Evolutionary conservation across 2,329 filamentous ascomycete genomes (phyloP), one percentile per base, ranked within the genome.

Genomic region (Phaeophleospora eucalypticola): DNA sequence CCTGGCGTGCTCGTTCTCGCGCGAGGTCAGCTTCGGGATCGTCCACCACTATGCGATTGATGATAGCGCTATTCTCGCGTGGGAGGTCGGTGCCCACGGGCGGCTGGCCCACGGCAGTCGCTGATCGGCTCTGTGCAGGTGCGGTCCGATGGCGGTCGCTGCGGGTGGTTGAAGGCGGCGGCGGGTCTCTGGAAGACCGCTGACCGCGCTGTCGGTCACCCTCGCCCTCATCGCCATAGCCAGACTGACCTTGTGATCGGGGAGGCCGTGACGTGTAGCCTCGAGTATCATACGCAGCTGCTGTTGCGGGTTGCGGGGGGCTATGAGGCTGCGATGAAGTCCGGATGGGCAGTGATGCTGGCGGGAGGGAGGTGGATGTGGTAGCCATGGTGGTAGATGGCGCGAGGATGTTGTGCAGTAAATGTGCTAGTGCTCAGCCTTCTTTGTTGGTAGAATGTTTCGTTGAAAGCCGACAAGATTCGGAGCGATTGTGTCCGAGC

Each of bases 21-120:
- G 82, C 82, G 47, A 86, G 71, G 62, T 90, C 87, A 37, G 84
- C 81, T 54, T 84, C 79, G 4, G 87, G 86, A 57, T 88, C 85
- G 41, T 85, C 86, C 19, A 89, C 79, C 53, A 91, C 75, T 53
- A 90, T 81, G 51, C 86, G 81, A 64, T 86, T 87, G 53, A 95
- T 78, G 24, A 89, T 82, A 46, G 89, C 82, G 67, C 85, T 90
- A 46, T 86, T 82, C 65, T 95, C 87, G 48, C 86, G 82, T 12
- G 83, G 80, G 10, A 86, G 75, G 35, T 76, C 65, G 15, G 70
- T 69, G 40, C 67, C 67, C 39, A 68, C 78, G 15, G 77, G 78
- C 32, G 79, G 71, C 53, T 76, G 70, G 33, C 77, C 78, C 48
- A 78, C 75, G 38, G 76, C 70, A 20, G 68, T 70, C 36, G 70